phyloP scores from a whole-genome alignment of 495 filamentous ascomycete species.

The Letharia columbiana region DNA sequence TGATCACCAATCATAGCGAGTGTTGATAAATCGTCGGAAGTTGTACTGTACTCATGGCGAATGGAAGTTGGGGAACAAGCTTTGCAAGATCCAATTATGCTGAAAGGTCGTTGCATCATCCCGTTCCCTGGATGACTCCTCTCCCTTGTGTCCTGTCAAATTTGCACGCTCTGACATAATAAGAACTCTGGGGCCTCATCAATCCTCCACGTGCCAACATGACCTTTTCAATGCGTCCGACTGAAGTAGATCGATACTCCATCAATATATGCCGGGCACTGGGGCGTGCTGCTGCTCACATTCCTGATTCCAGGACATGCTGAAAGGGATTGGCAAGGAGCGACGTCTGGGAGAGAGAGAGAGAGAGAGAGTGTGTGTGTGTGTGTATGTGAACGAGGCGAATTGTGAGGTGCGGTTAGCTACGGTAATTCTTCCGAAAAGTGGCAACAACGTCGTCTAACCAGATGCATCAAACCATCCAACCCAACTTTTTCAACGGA shows the following conservation, averaged over 20 bases:
- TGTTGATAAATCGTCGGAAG: background rate
- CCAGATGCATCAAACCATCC: conserved; percentile 2
- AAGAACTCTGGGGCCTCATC: conserved; percentile 6
- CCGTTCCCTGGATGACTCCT: conserved; percentile 7
- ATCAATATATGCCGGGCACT: too few relatives aligned
- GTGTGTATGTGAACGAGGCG: too few relatives aligned
- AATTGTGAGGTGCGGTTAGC: conserved; percentile 9
- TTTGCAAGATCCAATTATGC: conserved; percentile 12
- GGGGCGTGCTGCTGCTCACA: background rate
- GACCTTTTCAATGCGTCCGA: background rate
- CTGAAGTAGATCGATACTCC: background rate
- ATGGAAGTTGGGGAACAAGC: conserved; percentile 3
- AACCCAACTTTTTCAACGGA: background rate
- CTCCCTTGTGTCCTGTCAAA: conserved; percentile 9
- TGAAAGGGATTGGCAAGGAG: conserved; percentile 1
- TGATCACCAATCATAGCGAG: background rate
- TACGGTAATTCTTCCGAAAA: background rate
- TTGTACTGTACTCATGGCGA: background rate
- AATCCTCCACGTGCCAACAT: conserved; percentile 12
- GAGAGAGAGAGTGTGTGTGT: background rate
- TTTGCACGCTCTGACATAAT: conserved; percentile 14
- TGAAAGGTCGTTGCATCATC: conserved; percentile 14
- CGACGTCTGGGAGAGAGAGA: background rate
- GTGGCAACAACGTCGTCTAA: background rate
- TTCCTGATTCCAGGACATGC: background rate